These are phyloP conservation scores for Umbelopsis isabellina DNA, from an alignment of 192 early-diverging fungal species.

Conservation along the genomic window DNA sequence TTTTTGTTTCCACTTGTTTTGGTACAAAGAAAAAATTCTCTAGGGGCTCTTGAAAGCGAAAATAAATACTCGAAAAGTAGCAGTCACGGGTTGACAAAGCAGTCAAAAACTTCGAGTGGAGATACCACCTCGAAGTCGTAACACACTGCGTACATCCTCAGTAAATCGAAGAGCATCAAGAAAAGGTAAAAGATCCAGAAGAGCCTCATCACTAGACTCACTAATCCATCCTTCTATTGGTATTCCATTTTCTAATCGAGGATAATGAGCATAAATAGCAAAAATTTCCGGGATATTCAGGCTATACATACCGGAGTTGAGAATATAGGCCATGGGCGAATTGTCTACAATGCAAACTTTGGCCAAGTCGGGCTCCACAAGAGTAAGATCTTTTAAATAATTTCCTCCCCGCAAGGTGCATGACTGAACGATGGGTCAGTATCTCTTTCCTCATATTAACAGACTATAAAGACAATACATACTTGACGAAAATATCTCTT, in stretches of 20 bases:
- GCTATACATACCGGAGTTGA: conserved; percentile 9
- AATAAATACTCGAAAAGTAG: background rate
- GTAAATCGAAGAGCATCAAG: conserved; percentile 86
- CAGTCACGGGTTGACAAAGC: conserved; percentile 1
- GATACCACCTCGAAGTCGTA: conserved; percentile 49
- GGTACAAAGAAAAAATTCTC: conserved; percentile 20
- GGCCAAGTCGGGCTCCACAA: conserved; percentile 72
- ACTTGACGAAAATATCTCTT: conserved; percentile 84
- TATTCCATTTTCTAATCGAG: conserved; percentile 79
- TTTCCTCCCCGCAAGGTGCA: conserved; percentile 70
- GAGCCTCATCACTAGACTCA: conserved; percentile 76
- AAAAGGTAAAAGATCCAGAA: conserved; percentile 87
- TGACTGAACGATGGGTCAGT: conserved; percentile 50
- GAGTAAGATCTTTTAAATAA: conserved; percentile 75
- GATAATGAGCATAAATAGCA: conserved; percentile 20
- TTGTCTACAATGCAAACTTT: conserved; percentile 87
- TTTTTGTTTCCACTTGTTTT: conserved; percentile 21
- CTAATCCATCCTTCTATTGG: conserved; percentile 87
- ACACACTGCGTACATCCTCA: conserved; percentile 81
- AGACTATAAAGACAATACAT: conserved; percentile 7
- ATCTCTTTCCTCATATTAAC: background rate
- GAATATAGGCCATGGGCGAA: conserved; percentile 49
- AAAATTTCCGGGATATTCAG: conserved; percentile 2
- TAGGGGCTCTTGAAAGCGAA: background rate
- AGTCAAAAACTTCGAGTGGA: conserved; percentile 21